Base-by-base conservation (phyloP, 768 basidiomycete genomes). In the Tylopilus sp. region DNA sequence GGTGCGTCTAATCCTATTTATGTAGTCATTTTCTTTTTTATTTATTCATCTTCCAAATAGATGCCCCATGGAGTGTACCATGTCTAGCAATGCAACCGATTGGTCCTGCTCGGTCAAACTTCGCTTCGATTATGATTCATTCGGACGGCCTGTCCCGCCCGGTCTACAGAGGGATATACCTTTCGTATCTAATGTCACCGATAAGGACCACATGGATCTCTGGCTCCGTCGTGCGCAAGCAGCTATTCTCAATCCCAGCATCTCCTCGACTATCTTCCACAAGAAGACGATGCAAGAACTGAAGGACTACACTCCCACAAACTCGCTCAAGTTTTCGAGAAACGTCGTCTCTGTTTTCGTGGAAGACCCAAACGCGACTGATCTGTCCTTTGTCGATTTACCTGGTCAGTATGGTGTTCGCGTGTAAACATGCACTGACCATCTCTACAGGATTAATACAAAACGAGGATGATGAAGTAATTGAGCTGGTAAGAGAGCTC, bases 1-100 rank as follows among this genome's bases (percentile, higher is more conserved):
- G 79, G 82, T 78, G 3, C 26, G 54, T 46, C n/a, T 15, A 28
- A 22, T 17, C 30, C 1, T 22, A 39, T 38, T 9, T 0, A n/a
- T 21, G 35, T 11, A 13, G 7, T 46, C n/a, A 23, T 25, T 6
- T 6, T 21, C 22, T 39, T 49, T 41, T n/a, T n/a, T n/a, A n/a
- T n/a, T n/a, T n/a, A n/a, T n/a, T n/a, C n/a, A 65, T 9, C 9
- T 42, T 46, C 21, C 2, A 7, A 10, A 17, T 40, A 80, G 80
- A 44, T 81, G 80, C 46, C 79, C 79, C 0, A 78, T 78, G 75
- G 75, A 80, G 51, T 79, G 77, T 49, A 72, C 72, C 0, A 74
- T 81, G 73, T 74, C 74, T 1, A 73, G 71, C 36, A 63, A 60
- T 4, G 57, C 67, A 3, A 55, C 56, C 0, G 40, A 71, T 1